Conservation (phyloP, 2,329 filamentous ascomycete genomes). For the Arthrobotrys megalospora region DNA sequence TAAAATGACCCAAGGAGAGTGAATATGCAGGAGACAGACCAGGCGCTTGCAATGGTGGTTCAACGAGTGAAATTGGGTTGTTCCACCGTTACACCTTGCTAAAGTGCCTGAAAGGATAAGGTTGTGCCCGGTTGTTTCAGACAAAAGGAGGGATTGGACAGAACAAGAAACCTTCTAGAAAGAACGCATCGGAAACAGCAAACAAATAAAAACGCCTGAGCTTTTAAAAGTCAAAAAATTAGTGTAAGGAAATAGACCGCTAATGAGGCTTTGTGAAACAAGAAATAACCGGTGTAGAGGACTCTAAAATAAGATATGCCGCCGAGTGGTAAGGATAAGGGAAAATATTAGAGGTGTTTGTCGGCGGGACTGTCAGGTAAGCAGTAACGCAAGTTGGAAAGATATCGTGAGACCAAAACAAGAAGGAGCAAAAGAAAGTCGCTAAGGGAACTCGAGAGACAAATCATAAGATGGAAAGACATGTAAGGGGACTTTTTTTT, state of each 20-base stretch:
- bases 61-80: slow-evolving; percentile 46
- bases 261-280: slow-evolving; percentile 53
- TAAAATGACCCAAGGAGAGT: slow-evolving; percentile 46
- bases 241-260: slow-evolving; percentile 39
- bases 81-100: slow-evolving; percentile 54
- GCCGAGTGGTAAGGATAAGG: slow-evolving; percentile 31
- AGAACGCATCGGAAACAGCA: slow-evolving; percentile 25
- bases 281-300: slow-evolving; percentile 30
- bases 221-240: slow-evolving; percentile 48
- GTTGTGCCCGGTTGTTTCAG: slow-evolving; percentile 60
- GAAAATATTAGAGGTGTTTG: slow-evolving; percentile 45
- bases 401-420: slow-evolving; percentile 45
- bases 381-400: slow-evolving; percentile 36
- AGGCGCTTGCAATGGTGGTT: slow-evolving; percentile 51
- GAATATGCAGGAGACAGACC: slow-evolving; percentile 51
- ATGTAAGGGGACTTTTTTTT: slow-evolving; percentile 51
- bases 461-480: slow-evolving; percentile 28
- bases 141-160: slow-evolving; percentile 44
- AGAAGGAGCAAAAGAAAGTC: slow-evolving; percentile 34
- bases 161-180: slow-evolving; percentile 60
- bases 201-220: slow-evolving; percentile 52
- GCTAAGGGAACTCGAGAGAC: slow-evolving; percentile 57
- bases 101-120: slow-evolving; percentile 60
- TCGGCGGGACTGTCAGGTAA: slow-evolving; percentile 15
- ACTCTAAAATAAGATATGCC: slow-evolving; percentile 54